Evolutionary conservation across 108 stramenopile species (phyloP).

Genomic region (Cyclotella sp.): DNA sequence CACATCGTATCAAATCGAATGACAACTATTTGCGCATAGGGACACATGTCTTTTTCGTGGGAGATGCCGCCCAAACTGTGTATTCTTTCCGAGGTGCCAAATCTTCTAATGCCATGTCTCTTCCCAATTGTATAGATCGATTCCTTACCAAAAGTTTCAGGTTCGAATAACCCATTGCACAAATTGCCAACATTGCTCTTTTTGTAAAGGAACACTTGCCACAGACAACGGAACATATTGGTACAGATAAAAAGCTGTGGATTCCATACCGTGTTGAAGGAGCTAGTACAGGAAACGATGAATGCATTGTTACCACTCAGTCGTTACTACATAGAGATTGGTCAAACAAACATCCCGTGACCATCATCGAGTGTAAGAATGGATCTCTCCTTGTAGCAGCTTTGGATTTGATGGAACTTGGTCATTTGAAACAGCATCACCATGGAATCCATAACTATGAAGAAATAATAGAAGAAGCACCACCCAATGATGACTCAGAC

Average conservation of each 20-base stretch:
- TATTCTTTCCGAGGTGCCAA: conserved; percentile 61
- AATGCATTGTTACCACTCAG: conserved; percentile 13
- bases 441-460: neutral
- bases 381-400: conserved; percentile 27
- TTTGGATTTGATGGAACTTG: conserved; percentile 31
- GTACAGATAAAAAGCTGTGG: conserved; percentile 19
- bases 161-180: conserved; percentile 52
- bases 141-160: conserved; percentile 45
- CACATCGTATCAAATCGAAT: neutral
- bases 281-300: conserved; percentile 26
- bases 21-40: neutral
- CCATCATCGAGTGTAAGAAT: conserved; percentile 27
- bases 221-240: conserved; percentile 30
- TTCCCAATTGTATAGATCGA: conserved; percentile 17
- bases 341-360: conserved; percentile 18
- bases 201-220: conserved; percentile 43
- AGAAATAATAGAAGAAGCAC: neutral
- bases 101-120: conserved; percentile 30
- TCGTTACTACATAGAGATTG: conserved; percentile 12
- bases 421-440: conserved; percentile 3
- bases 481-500: neutral
- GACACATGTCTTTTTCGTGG: conserved; percentile 49
- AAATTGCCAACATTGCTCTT: conserved; percentile 41
- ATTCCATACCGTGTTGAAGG: conserved; percentile 38
- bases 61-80: conserved; percentile 57